Evolutionary conservation across 2,329 filamentous ascomycete genomes (phyloP), one percentile per base, ranked within the genome.

Genomic region (Fusarium piperis): DNA sequence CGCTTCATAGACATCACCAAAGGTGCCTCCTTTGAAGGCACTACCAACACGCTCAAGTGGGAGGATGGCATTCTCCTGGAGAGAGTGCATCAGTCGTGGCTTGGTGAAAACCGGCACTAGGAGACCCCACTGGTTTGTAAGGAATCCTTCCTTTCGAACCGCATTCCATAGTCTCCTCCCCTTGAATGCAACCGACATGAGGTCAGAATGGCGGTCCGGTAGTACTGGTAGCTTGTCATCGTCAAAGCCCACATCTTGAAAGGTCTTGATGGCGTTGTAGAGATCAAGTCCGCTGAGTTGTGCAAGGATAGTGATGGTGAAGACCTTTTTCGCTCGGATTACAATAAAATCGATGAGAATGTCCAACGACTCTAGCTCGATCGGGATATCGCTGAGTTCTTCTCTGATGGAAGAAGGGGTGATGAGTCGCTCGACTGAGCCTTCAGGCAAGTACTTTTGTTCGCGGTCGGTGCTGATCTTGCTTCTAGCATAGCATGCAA

Each of bases 101-200:
- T 51, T 52, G 11, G 38, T 48, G 7, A 67, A 67, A 2, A 52
- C 38, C 0, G 61, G 61, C 3, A 46, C 55, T 1, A 64, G 26
- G 5, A 67, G 48, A 5, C 9, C 26, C 61, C 65, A 64, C 15
- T 67, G 65, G n/a, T 60, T 41, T 4, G 20, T 35, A 4, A 53
- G 30, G 36, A 38, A 85, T 30, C 3, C 13, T 9, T 30, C 15
- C 6, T 59, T 36, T 26, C 26, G 18, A 1, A 38, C 51, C 12
- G n/a, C 32, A 12, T 26, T 53, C 51, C 51, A 53, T 23, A 53
- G 9, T 23, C 32, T 53, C 30, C 32, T n/a, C 30, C n/a, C 30
- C 32, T 23, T 53, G 51, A 53, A 35, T 15, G 30, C 51, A 15
- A 13, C 15, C 30, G 30, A 33, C 13, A 53, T 53, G 51, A 53